Base-by-base conservation (phyloP, 805 yeast genomes). In the Yarrowia phangngaensis region DNA sequence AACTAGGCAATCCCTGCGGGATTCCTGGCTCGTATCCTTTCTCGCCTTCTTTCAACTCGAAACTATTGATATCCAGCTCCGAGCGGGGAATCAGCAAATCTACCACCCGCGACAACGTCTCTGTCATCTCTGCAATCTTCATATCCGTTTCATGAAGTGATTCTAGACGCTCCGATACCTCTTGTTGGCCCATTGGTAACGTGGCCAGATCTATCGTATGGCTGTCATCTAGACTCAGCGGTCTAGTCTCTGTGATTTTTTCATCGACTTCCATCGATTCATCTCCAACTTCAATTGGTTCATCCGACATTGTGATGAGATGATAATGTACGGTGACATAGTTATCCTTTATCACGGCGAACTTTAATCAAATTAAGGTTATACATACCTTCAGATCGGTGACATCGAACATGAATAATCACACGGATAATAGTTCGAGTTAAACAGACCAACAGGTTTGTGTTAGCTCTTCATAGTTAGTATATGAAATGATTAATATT, bases 61-160 rank as follows among this genome's bases (percentile, higher is more conserved):
- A 55, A 6, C 57, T 55, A 41, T 55, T 54, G 51, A 53, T 32
- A 5, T 28, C 38, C 32, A 45, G 40, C 24, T 45, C 50, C 15
- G 50, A 33, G 4, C 38, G 17, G 3, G 40, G 38, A 32, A 45
- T 32, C 12, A 45, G 15, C 14, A 45, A 4, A n/a, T 45, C 30
- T 3, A 23, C 24, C 20, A 32, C 41, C 28, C 27, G 12, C 20
- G 50, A 28, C 20, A 41, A 16, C 11, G 20, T 26, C 17, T 45
- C 17, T 3, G 40, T 29, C 30, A 22, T 20, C 12, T 27, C 22
- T 2, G 28, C 34, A 50, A 54, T 40, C 31, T 52, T 55, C 48
- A 46, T 33, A 34, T 65, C 69, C 5, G 63, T 51, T 20, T 53
- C 52, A 22, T 61, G 54, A 8, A 65, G 51, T 14, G 60, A 60